Evolutionary conservation across 139 green algal species (phyloP), one percentile per base, ranked within the genome.

Genomic region (Medakamo hakoo): DNA sequence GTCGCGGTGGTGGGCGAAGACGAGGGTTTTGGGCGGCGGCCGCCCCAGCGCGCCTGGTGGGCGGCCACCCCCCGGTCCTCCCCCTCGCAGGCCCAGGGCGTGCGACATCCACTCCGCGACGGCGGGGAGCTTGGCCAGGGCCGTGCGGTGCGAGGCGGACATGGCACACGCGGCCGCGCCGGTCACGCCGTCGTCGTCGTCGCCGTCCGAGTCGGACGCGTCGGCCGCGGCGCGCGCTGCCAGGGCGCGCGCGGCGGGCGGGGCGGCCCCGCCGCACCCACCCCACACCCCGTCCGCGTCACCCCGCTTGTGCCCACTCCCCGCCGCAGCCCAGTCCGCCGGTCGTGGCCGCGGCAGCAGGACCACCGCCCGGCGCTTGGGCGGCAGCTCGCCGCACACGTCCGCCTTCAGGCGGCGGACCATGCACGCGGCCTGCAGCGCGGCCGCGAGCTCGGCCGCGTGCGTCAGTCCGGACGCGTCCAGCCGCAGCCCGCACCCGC

Each of bases 1-100:
- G 9, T 4, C 57, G 69, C 60, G 66, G 80, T 98, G 92, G 76
- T 97, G 91, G 19, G 81, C 90, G 68, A 98, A 98, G 5, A 97
- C 58, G 1, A 98, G 73, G 64, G 96, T 98, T 97, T 31, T 77
- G 60, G 9, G 87, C 80, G 30, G 23, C 27, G 14, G 85, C 78
- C 48, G 89, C 60, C 59, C 91, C 59, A 5, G 77, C 63, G 67
- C 92, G 89, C 31, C 83, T 73, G 40, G 76, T 63, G 28, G 85
- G 78, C 23, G 74, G 56, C 64, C 70, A 70, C 49, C 59, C 65
- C 64, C 78, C 68, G 25, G 21, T 78, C 68, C 82, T 95, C 95
- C 40, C 82, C 55, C 16, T 62, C 27, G 0, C 84, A 88, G 1
- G 71, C 89, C n/a, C 70, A 60, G n/a, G 69, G 61, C 67, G 71